phyloP scores from a whole-genome alignment of 2,329 filamentous ascomycete genomes.

The Huntiella abstrusa region DNA sequence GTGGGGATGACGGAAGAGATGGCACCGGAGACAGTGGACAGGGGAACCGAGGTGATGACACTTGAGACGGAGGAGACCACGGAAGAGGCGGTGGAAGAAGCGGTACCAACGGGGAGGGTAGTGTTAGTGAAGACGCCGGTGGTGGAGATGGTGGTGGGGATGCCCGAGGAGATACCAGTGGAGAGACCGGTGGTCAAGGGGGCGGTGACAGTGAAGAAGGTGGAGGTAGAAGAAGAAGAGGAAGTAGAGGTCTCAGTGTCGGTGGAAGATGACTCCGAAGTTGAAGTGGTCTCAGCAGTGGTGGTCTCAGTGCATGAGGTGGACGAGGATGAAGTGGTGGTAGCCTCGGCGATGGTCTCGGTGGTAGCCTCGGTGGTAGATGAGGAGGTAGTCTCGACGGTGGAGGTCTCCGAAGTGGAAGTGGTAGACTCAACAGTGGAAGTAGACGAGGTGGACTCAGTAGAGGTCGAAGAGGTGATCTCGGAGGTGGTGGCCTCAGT shows the following conservation, averaged over 20 bases:
- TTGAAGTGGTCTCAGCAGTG: conserved; percentile 7
- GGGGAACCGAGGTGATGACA: not conserved
- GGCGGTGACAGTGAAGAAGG: not conserved
- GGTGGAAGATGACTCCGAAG: not conserved
- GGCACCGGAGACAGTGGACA: not conserved
- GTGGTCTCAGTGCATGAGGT: too few species aligned
- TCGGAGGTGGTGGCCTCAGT: conserved; percentile 2
- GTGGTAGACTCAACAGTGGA: conserved; percentile 3
- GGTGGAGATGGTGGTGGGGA: not conserved
- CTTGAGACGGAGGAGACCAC: not conserved
- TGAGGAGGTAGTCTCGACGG: not conserved
- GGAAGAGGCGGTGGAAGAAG: not conserved
- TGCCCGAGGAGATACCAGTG: not conserved
- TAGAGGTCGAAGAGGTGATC: conserved; percentile 3
- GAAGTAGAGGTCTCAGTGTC: conserved; percentile 6
- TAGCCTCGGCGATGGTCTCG: conserved; percentile 7
- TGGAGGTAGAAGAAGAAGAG: not conserved
- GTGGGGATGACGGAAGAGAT: not conserved
- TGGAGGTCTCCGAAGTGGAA: conserved; percentile 2
- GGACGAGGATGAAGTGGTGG: conserved; percentile 5
- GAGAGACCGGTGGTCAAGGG: not conserved
- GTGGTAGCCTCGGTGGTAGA: not conserved
- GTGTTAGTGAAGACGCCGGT: not conserved
- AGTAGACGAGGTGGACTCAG: not conserved
- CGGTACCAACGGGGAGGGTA: not conserved